Base-by-base conservation (phyloP, 352 stramenopile species). In the Pythium guiyangense region DNA sequence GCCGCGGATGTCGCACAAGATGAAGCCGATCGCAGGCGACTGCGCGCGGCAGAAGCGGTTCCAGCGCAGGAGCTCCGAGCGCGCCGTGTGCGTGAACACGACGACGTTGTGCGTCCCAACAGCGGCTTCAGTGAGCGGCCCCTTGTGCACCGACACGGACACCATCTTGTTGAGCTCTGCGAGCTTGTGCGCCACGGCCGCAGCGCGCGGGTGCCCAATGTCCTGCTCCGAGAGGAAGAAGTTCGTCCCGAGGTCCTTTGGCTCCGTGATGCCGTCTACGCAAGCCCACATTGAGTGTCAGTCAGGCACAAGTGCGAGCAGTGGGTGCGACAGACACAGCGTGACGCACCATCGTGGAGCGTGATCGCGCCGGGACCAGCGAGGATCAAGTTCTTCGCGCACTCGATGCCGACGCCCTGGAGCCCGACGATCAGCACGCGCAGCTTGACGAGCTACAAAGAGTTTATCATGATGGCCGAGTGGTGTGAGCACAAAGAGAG, bases 121-220 rank as follows among this genome's bases (percentile, higher is more conserved):
- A 40, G 87, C 64, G 12, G 72, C 74, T 53, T 89, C 79, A 2
- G 79, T 90, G 14, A 91, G 70, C 26, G 62, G 48, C 0, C 88
- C 88, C 3, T 72, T 63, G 67, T 94, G 79, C 56, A 95, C 77
- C 10, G 70, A 75, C 2, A 97, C 83, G 0, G 67, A 71, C 57
- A 96, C 88, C 74, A 96, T 89, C 66, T 94, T 93, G 77, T 97
- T 97, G 9, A 97, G 74, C 65, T 97, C 91, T 31, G 87, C 82
- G 31, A 97, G 73, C 71, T 88, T 89, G 71, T 93, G 79, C 25
- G 76, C 64, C 46, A 87, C 80, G 2, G 79, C 79, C 2, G 59
- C 46, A 4, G 81, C 84, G 25, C 86, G 77, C 9, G 86, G 81
- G 17, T 78, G 62, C 10, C 84, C 85, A 14, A 95, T 72, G 57